These are phyloP conservation scores for Colletotrichum chrysophilum DNA, from an alignment of 2,329 filamentous ascomycete species.

Conservation along the genomic window DNA sequence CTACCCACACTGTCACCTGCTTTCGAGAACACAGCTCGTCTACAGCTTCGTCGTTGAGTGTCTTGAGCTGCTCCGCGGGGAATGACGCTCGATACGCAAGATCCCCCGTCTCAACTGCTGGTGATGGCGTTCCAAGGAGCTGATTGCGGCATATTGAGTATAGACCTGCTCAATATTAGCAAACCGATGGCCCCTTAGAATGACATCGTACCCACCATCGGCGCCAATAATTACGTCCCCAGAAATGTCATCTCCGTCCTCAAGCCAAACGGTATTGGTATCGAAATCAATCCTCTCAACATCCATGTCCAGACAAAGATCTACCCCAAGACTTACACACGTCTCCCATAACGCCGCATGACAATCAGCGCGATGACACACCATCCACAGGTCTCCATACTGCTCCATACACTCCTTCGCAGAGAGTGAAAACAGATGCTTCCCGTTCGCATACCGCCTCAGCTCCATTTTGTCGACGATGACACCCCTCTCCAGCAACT, in stretches of 20 bases:
- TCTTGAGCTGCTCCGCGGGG: neutral
- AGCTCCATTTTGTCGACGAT: neutral
- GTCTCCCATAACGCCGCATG: conserved; percentile 4
- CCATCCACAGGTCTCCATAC: conserved; percentile 13
- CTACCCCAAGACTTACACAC: neutral
- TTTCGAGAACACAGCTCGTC: neutral
- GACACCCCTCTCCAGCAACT: neutral
- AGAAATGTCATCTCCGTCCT: conserved; percentile 8
- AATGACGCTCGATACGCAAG: neutral
- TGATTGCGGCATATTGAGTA: conserved; percentile 10
- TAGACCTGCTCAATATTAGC: neutral
- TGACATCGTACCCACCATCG: neutral
- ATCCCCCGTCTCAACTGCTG: neutral
- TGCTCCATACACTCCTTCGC: neutral
- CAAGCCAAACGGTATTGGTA: neutral
- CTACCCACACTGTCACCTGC: neutral
- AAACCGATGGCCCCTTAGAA: fast-evolving
- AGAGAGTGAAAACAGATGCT: neutral
- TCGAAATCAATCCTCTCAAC: conserved; percentile 9
- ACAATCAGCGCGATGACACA: conserved; percentile 1
- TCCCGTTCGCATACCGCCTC: neutral
- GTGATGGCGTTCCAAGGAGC: neutral
- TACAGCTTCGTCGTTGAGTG: neutral
- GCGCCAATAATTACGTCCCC: conserved; percentile 9
- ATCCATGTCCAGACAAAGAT: conserved; percentile 3